A percentile compares a stretch with the other conserved stretches of the same genome.
Evolutionary conservation across 306 rosid species (phyloP).

Genomic region (Vigna unguiculata): DNA sequence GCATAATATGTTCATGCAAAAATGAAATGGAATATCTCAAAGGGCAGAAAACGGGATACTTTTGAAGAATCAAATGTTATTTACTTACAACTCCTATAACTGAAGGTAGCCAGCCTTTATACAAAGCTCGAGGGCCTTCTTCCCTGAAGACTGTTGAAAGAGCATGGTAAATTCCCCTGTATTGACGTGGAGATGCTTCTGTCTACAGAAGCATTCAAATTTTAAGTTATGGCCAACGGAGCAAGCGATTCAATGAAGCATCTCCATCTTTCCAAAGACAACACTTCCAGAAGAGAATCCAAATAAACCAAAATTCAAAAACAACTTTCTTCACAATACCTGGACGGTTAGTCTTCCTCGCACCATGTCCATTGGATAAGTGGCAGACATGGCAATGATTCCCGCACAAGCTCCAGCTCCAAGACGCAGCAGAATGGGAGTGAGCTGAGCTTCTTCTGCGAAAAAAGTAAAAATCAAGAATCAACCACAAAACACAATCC

Average conservation of each 20-base stretch:
- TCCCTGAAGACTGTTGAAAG: conserved; percentile 71
- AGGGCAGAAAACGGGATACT: not conserved
- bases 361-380: conserved; percentile 76
- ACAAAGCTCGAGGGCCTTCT: conserved; percentile 73
- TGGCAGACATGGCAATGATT: conserved; percentile 82
- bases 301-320: conserved; percentile 26
- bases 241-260: conserved; percentile 5
- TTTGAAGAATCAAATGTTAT: not conserved
- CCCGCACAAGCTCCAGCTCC: conserved; percentile 88
- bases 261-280: conserved; percentile 5
- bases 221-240: conserved; percentile 26
- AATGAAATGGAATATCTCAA: not conserved
- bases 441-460: conserved; percentile 73
- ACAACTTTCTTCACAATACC: conserved; percentile 44
- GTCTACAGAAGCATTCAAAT: conserved; percentile 50
- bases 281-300: not conserved
- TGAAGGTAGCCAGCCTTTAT: conserved; percentile 79
- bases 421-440: conserved; percentile 71
- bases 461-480: not conserved
- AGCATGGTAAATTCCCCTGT: conserved; percentile 72
- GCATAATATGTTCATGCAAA: not conserved
- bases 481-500: not conserved
- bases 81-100: conserved; percentile 77
- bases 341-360: conserved; percentile 78
- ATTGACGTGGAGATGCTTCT: conserved; percentile 62